A percentile compares a stretch with the other conserved stretches of the same genome.
These are phyloP conservation scores for Mytilinidion resinicola DNA, from an alignment of 495 filamentous ascomycete species.

Conservation along the genomic window DNA sequence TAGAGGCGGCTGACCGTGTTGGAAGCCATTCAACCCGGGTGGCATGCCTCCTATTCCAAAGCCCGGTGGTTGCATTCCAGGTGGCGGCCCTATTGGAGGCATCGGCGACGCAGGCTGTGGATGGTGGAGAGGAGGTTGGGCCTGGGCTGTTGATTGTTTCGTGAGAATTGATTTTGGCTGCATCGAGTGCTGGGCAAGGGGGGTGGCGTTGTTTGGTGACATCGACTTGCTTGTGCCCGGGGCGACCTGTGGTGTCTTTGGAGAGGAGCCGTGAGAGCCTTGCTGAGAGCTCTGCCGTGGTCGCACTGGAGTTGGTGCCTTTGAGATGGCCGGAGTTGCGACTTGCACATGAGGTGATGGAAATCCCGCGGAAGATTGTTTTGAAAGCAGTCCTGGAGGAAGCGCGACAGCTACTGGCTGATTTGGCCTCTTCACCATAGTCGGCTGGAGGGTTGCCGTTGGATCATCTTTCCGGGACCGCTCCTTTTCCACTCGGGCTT, in stretches of 20 bases:
- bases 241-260: conserved; percentile 51
- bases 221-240: conserved; percentile 55
- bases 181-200: conserved; percentile 43
- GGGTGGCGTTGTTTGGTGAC: conserved; percentile 53
- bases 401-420: conserved; percentile 46
- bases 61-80: conserved; percentile 48
- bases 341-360: conserved; percentile 73
- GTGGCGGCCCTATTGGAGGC: conserved; percentile 44
- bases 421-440: conserved; percentile 39
- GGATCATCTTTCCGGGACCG: conserved; percentile 52
- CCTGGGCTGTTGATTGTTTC: conserved; percentile 30
- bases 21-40: conserved; percentile 34
- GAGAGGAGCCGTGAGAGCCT: conserved; percentile 64
- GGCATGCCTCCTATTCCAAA: conserved; percentile 40
- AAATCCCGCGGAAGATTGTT: conserved; percentile 42
- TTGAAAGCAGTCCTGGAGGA: conserved; percentile 48
- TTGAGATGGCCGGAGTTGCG: conserved; percentile 75
- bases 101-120: conserved; percentile 46
- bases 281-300: conserved; percentile 75
- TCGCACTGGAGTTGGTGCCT: conserved; percentile 71
- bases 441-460: conserved; percentile 35
- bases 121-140: conserved; percentile 39
- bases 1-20: conserved; percentile 27
- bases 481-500: conserved; percentile 34
- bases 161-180: conserved; percentile 33